Evolutionary conservation across 768 basidiomycete genomes (phyloP).

Genomic region (Mycena indigotica): DNA sequence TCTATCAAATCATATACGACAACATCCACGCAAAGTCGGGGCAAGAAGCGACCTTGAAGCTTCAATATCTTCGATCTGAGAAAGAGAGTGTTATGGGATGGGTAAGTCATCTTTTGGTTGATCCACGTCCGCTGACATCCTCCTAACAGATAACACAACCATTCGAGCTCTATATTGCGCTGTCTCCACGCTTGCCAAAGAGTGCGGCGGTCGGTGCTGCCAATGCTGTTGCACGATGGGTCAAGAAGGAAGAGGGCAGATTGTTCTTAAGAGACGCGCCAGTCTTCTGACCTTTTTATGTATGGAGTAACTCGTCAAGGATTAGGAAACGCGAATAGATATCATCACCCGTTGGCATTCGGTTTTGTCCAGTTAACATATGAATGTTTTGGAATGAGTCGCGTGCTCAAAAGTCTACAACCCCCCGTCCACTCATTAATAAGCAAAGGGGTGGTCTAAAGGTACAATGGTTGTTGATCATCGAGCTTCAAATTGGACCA

Average conservation of each 20-base stretch:
- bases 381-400: too few relatives aligned
- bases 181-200: conserved; percentile 86
- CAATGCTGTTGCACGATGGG: conserved; percentile 87
- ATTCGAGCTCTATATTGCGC: conserved; percentile 86
- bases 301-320: too few relatives aligned
- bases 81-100: conserved; percentile 92
- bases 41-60: conserved; percentile 75
- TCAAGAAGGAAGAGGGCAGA: conserved; percentile 80
- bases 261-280: conserved; percentile 90
- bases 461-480: conserved; percentile 40
- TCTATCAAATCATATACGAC: conserved; percentile 89
- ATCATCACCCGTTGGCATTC: too few relatives aligned
- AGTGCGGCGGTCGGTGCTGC: conserved; percentile 86
- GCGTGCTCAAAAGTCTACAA: too few relatives aligned
- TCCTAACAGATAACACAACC: conserved; percentile 79
- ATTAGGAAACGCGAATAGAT: too few relatives aligned
- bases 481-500: conserved; percentile 87
- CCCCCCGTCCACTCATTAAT: too few relatives aligned
- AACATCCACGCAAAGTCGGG: conserved; percentile 89
- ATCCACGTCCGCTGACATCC: conserved; percentile 1
- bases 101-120: conserved; percentile 54
- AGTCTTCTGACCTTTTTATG: conserved; percentile 58
- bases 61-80: conserved; percentile 85
- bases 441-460: too few relatives aligned
- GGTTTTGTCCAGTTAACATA: too few relatives aligned